A percentile compares a stretch with the other conserved stretches of the same genome.
These are phyloP conservation scores for Pharus latifolius DNA, from an alignment of 176 grass and related monocot genomes.

Conservation along the genomic window DNA sequence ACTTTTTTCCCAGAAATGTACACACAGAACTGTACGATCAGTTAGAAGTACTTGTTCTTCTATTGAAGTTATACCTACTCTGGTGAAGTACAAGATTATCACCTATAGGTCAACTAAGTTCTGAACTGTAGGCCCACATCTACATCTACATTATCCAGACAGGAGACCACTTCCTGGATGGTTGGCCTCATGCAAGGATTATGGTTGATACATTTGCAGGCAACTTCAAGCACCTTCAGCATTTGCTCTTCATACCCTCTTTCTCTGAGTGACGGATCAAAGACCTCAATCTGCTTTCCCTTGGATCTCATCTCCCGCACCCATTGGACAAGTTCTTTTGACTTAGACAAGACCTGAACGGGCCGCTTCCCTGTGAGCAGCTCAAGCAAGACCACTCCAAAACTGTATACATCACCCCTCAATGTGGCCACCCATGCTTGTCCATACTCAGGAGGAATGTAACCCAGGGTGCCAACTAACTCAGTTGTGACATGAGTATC, in stretches of 20 bases:
- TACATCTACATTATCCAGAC: constrained; percentile 32
- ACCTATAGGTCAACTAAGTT: constrained; percentile 1
- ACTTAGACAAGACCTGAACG: constrained; percentile 53
- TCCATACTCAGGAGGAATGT: constrained; percentile 91
- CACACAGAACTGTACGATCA: background rate
- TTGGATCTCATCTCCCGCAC: constrained; percentile 42
- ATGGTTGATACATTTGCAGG: constrained; percentile 55
- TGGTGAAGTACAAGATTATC: constrained; percentile 3
- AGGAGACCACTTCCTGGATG: constrained; percentile 57
- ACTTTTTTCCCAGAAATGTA: constrained; percentile 21
- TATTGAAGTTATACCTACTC: constrained; percentile 15
- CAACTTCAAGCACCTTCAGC: constrained; percentile 57
- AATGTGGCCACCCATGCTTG: constrained; percentile 69
- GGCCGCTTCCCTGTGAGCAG: constrained; percentile 73
- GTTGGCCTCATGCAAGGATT: constrained; percentile 57
- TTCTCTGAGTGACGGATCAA: constrained; percentile 43
- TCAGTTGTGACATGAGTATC: constrained; percentile 87
- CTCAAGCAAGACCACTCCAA: constrained; percentile 86
- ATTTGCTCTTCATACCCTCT: constrained; percentile 63
- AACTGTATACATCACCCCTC: constrained; percentile 83
- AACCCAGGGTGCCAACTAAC: constrained; percentile 75
- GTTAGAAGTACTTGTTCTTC: constrained; percentile 21
- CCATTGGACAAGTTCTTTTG: constrained; percentile 69
- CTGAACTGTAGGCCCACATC: constrained; percentile 13
- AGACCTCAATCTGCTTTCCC: constrained; percentile 40